Evolutionary conservation across 2,329 filamentous ascomycete genomes (phyloP), one percentile per base, ranked within the genome.

Genomic region (Talaromyces sp.): DNA sequence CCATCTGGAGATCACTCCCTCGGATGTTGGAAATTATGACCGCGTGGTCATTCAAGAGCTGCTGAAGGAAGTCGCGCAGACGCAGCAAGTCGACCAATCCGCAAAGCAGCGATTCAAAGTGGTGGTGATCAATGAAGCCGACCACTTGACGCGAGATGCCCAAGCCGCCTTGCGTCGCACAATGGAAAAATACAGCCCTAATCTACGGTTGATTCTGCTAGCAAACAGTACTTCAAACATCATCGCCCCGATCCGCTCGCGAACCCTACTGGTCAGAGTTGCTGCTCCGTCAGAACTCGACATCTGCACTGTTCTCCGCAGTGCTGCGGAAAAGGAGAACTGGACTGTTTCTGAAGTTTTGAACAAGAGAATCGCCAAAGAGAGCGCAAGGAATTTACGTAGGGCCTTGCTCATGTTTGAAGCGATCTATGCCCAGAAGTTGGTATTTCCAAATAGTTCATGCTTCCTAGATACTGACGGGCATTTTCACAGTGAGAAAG

Each of bases 181-280:
- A 0, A 99, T 99, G 95, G 95, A 99, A 79, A 99, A 99, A 77
- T 99, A 99, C 82, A 96, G 91, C 70, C 93, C 93, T 15, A 99
- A 99, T 74, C 72, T 99, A 72, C 85, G 95, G 25, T 78, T 99
- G 68, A 98, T 99, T 55, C 80, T 99, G 63, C 80, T 99, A 63
- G 95, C 95, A 55, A 98, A 98, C 74, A 96, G 91, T 67, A 99
- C 95, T 25, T 93, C 93, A 65, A 98, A 98, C 72, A 99, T 99
- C 70, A 99, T 99, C 75, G 93, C 95, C n/a, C 95, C 95, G 0
- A 99, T 99, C 73, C 86, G 93, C 66, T 96, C 91, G 70, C 84
- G 95, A 76, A 97, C 93, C 58, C 81, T 99, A 74, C 83, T 99
- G 56, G 92, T 99, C 59, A 85, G 95, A 66, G 95, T 99, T 28